Evolutionary conservation across 2,329 filamentous ascomycete genomes (phyloP).

Genomic region (Aspergillus bombycis): DNA sequence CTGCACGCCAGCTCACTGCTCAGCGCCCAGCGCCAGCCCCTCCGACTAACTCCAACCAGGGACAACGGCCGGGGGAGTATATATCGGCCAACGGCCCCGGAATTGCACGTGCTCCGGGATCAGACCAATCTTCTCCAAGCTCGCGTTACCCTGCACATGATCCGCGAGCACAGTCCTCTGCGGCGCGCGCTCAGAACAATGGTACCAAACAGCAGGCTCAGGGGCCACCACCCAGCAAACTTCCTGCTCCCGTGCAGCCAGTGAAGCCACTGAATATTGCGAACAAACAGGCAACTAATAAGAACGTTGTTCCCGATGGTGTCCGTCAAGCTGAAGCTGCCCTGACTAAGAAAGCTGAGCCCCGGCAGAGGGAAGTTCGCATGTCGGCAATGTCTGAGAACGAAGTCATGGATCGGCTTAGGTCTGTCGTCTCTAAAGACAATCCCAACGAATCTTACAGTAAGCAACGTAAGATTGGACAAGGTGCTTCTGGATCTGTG

Average conservation of each 20-base stretch:
- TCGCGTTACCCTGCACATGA: conserved; percentile 38
- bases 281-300: conserved; percentile 59
- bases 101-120: conserved; percentile 39
- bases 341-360: conserved; percentile 75
- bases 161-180: conserved; percentile 43
- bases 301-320: conserved; percentile 59
- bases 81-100: conserved; percentile 31
- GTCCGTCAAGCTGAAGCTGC: conserved; percentile 90
- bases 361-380: conserved; percentile 87
- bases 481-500: conserved; percentile 95
- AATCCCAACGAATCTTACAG: conserved; percentile 94
- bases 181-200: conserved; percentile 49
- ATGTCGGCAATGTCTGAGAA: conserved; percentile 98
- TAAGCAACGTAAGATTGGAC: conserved; percentile 99
- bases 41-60: conserved; percentile 51
- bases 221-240: conserved; percentile 60
- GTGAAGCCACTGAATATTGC: conserved; percentile 81
- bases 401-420: conserved; percentile 94
- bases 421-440: conserved; percentile 93
- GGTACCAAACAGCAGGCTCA: conserved; percentile 45
- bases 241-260: conserved; percentile 56
- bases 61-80: conserved; percentile 27
- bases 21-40: conserved; percentile 83
- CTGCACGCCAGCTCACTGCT: conserved; percentile 62
- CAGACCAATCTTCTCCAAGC: conserved; percentile 40